A percentile compares a stretch with the other conserved stretches of the same genome.
Evolutionary conservation across 2,329 filamentous ascomycete species (phyloP).

Genomic region (Grosmannia serpens): DNA sequence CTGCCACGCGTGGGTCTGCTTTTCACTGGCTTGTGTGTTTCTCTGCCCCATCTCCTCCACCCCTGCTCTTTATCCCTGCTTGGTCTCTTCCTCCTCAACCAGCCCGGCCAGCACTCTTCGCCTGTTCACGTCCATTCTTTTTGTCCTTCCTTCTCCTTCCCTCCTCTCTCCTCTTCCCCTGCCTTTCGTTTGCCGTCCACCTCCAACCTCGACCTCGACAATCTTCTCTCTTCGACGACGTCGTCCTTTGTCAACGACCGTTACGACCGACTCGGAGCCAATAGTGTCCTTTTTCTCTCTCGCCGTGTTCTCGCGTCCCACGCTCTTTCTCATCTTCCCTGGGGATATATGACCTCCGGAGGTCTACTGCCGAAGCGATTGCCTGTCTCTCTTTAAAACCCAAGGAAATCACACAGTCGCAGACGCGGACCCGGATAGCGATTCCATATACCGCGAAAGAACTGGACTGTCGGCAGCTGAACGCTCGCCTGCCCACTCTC

Average conservation of each 20-base stretch:
- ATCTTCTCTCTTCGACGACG: constrained; percentile 13
- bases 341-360: constrained; percentile 15
- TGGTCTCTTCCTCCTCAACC: background rate
- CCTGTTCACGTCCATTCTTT: background rate
- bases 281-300: constrained; percentile 10
- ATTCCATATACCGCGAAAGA: background rate
- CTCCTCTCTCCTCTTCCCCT: constrained; percentile 4
- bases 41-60: background rate
- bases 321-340: constrained; percentile 3
- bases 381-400: constrained; percentile 8
- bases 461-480: background rate
- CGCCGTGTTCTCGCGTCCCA: constrained; percentile 1
- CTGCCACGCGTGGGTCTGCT: background rate
- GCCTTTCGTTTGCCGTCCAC: constrained; percentile 9
- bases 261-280: constrained; percentile 17
- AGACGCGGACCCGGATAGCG: constrained; percentile 8
- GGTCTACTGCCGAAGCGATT: constrained; percentile 13
- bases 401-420: background rate
- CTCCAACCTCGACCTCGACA: constrained; percentile 17
- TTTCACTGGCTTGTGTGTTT: background rate
- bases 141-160: background rate
- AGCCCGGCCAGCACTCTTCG: background rate
- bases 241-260: constrained; percentile 14
- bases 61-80: background rate
- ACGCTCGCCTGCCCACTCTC: background rate